Conservation (phyloP, 805 yeast species). For the Ogataea glucozyma region DNA sequence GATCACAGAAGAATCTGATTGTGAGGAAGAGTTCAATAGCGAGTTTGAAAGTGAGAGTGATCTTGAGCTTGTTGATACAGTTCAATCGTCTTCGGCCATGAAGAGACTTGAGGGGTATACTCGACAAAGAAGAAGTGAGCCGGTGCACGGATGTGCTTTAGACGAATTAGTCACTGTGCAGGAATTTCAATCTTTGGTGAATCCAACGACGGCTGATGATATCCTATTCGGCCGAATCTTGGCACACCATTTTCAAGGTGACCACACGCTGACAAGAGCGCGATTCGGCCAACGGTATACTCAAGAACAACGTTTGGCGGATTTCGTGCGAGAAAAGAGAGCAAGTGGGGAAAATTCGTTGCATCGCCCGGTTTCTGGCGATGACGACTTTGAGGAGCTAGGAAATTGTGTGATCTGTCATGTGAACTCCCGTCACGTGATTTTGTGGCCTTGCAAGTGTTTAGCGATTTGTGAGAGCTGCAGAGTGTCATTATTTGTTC, state of each 20-base stretch:
- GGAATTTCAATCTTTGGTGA: conserved; percentile 27
- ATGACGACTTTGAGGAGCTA: conserved; percentile 26
- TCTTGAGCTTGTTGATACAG: not conserved
- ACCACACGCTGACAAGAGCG: conserved; percentile 30
- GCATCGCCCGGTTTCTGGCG: no score
- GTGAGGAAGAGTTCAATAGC: conserved; percentile 18
- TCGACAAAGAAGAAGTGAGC: not conserved
- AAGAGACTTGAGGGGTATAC: not conserved
- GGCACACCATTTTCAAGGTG: conserved; percentile 30
- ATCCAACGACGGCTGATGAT: conserved; percentile 30
- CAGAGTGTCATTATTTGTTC: conserved; percentile 66
- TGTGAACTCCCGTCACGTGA: conserved; percentile 66
- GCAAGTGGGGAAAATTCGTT: not conserved
- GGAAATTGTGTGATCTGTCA: conserved; percentile 81
- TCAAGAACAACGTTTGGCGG: conserved; percentile 29
- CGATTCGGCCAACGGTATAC: conserved; percentile 26
- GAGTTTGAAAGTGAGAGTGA: conserved; percentile 18
- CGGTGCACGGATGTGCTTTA: conserved; percentile 10
- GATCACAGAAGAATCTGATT: conserved; percentile 9
- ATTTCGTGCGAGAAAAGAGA: conserved; percentile 30
- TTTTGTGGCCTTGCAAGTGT: conserved; percentile 93
- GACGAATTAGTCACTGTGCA: conserved; percentile 25
- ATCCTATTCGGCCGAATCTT: conserved; percentile 30
- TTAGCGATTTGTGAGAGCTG: conserved; percentile 87
- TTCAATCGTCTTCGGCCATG: not conserved